Conservation (phyloP, 371 early-diverging fungal species). For the Choanephora cucurbitarum region DNA sequence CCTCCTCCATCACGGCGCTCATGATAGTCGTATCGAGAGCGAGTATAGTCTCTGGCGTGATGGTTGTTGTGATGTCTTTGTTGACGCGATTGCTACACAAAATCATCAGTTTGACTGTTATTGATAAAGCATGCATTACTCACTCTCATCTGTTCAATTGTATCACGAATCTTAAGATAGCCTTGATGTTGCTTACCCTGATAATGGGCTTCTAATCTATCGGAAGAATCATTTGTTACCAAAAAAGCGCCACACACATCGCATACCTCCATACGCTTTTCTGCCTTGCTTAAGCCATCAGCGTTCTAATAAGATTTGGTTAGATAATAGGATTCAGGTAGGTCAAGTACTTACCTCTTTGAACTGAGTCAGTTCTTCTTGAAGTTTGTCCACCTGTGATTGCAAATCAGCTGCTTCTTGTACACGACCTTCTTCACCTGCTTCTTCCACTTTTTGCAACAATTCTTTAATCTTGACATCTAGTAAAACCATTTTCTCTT, state of each 20-base stretch:
- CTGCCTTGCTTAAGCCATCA: conserved; percentile 70
- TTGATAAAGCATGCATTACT: conserved; percentile 19
- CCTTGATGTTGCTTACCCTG: conserved; percentile 91
- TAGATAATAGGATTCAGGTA: background rate
- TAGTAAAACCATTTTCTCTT: conserved; percentile 80
- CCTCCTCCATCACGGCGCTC: conserved; percentile 56
- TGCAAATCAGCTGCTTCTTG: conserved; percentile 73
- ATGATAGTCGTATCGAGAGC: conserved; percentile 52
- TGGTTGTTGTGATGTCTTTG: conserved; percentile 7
- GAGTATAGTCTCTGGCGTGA: conserved; percentile 33
- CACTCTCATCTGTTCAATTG: conserved; percentile 77
- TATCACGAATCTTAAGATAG: conserved; percentile 78
- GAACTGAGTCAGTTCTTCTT: conserved; percentile 62
- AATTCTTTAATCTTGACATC: conserved; percentile 82
- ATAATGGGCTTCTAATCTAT: conserved; percentile 84
- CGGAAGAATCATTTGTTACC: conserved; percentile 81
- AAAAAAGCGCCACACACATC: conserved; percentile 89
- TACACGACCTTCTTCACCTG: conserved; percentile 80
- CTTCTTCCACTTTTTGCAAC: conserved; percentile 68
- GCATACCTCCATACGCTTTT: conserved; percentile 82
- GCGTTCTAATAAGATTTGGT: conserved; percentile 48
- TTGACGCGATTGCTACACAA: conserved; percentile 20
- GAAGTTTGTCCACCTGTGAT: conserved; percentile 65
- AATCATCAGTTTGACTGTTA: background rate
- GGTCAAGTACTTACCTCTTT: conserved; percentile 64